Percentiles rank a stretch among this genome's conserved stretches.
Conservation (phyloP, 352 stramenopile species). For the Pythium rhizo-oryzae region DNA sequence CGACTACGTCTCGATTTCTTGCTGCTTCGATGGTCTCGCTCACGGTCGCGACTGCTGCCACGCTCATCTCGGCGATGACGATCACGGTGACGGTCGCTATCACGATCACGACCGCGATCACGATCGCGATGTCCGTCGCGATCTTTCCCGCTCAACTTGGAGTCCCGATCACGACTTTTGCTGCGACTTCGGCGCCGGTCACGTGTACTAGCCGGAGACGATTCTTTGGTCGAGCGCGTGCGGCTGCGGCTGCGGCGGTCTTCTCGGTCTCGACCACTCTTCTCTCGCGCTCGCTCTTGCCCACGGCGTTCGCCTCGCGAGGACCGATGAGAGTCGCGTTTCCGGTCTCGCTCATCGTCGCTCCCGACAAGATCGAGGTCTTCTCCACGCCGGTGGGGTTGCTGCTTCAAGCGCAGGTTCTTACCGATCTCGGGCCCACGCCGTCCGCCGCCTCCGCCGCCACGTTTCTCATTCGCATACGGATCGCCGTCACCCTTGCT, state of each 20-base stretch:
- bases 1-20: constrained; percentile 31
- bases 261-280: background rate
- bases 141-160: constrained; percentile 10
- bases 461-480: constrained; percentile 40
- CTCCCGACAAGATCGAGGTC: constrained; percentile 50
- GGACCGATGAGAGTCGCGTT: background rate
- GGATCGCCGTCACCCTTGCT: constrained; percentile 56
- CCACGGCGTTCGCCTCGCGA: constrained; percentile 1
- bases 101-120: constrained; percentile 11
- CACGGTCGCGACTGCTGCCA: constrained; percentile 14
- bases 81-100: constrained; percentile 9
- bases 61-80: constrained; percentile 3
- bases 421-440: constrained; percentile 34
- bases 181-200: constrained; percentile 27
- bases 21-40: constrained; percentile 8
- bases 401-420: constrained; percentile 51
- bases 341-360: constrained; percentile 36
- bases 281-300: background rate
- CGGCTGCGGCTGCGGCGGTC: constrained; percentile 16
- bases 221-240: constrained; percentile 8
- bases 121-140: constrained; percentile 5
- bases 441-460: constrained; percentile 13
- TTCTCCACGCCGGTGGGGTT: constrained; percentile 6
- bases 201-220: background rate
- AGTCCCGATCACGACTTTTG: constrained; percentile 9